phyloP scores from a whole-genome alignment of 345 rosid genomes.

The Angophora floribunda region DNA sequence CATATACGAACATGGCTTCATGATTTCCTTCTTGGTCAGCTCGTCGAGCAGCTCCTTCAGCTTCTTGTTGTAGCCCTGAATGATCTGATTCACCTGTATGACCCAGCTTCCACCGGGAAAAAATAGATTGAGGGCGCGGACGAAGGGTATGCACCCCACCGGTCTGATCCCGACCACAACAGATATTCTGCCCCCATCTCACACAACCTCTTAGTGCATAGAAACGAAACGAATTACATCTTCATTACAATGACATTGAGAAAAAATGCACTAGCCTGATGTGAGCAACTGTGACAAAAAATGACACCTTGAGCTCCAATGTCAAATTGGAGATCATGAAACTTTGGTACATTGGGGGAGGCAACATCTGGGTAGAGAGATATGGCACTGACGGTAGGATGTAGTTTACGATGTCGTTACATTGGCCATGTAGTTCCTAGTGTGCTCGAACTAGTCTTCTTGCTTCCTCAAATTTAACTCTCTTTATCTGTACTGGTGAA shows the following conservation, averaged over 20 bases:
- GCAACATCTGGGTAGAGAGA: slow-evolving; percentile 9
- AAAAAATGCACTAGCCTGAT: background rate
- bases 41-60: slow-evolving; percentile 11
- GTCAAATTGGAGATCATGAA: slow-evolving; percentile 42
- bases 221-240: background rate
- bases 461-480: slow-evolving; percentile 20
- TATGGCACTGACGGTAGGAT: slow-evolving; percentile 43
- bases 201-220: slow-evolving; percentile 22
- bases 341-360: slow-evolving; percentile 22
- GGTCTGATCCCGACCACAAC: slow-evolving; percentile 47
- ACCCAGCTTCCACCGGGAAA: slow-evolving; percentile 35
- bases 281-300: background rate
- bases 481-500: background rate
- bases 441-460: slow-evolving; percentile 39
- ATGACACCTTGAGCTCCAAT: slow-evolving; percentile 35
- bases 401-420: slow-evolving; percentile 34
- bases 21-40: slow-evolving; percentile 11
- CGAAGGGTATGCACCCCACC: slow-evolving; percentile 64
- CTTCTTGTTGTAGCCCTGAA: slow-evolving; percentile 31
- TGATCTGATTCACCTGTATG: slow-evolving; percentile 21
- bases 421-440: slow-evolving; percentile 27
- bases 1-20: slow-evolving; percentile 31
- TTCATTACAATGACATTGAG: background rate
- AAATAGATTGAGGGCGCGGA: slow-evolving; percentile 24
- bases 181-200: slow-evolving; percentile 36